Evolutionary conservation across 257 asterid genomes (phyloP), one percentile per base, ranked within the genome.

Genomic region (Petrea volubilis): DNA sequence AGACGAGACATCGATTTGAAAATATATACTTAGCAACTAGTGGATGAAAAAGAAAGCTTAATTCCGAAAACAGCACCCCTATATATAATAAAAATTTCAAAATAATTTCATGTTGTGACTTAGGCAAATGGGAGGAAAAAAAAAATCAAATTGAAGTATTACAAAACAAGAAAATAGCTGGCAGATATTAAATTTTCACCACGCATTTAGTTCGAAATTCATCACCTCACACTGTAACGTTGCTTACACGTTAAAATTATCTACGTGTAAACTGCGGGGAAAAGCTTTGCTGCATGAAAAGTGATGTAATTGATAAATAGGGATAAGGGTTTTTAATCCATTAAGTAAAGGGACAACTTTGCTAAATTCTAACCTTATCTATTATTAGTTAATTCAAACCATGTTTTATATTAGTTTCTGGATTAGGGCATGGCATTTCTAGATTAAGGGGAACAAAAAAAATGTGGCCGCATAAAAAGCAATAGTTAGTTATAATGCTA

Each of bases 241-340:
- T 57, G 60, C 81, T 80, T 74, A 68, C 66, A 87, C 85, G 84
- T 77, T 72, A 41, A 6, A 70, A 43, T 36, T 64, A 44, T 50
- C 70, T 70, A 72, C 79, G 80, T 68, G 82, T 73, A 31, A 60
- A 59, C 36, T 52, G 24, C 27, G 31, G 49, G 40, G 44, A 23
- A 27, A 34, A 62, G 41, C 41, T 69, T 59, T 63, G 55, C 55
- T 57, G 64, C 73, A 65, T 68, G 80, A 82, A n/a, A 71, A 67
- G 47, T 15, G 55, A 73, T 71, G 76, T 28, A 71, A 69, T 47
- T 56, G 60, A 62, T 59, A 27, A 29, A 60, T 27, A 15, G 55
- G 31, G 72, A 64, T 52, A 72, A 67, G 74, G 62, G 50, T 74
- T 67, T 79, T 5, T 49, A 24, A 23, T 24, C 36, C 63, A 59